Conservation (phyloP, 2,329 filamentous ascomycete species). For the Thielaviopsis populi region DNA sequence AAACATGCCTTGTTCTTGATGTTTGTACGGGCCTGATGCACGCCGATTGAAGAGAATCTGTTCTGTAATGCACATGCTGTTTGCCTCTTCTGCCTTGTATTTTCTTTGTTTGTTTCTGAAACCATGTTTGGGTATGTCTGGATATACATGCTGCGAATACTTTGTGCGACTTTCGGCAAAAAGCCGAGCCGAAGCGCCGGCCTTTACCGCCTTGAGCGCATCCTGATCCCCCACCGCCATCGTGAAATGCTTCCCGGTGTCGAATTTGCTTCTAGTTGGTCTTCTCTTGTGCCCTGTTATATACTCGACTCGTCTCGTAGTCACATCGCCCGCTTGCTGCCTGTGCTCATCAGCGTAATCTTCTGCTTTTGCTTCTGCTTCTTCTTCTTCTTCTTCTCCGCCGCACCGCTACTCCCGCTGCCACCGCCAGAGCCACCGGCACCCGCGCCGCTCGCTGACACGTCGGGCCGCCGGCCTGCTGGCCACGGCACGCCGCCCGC, state of each 20-base stretch:
- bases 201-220: background rate
- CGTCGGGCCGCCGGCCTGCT: constrained; percentile 18
- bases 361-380: constrained; percentile 50
- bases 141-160: background rate
- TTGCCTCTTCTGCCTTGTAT: background rate
- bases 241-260: background rate
- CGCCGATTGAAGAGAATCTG: too few species aligned
- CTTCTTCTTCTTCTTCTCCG: constrained; percentile 35
- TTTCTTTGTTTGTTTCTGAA: background rate
- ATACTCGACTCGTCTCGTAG: background rate
- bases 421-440: constrained; percentile 1
- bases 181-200: background rate
- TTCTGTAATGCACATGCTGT: background rate
- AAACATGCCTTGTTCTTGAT: background rate
- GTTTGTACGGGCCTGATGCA: too few species aligned
- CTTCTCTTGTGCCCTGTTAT: background rate
- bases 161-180: background rate
- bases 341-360: constrained; percentile 57
- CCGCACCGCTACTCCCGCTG: constrained; percentile 23
- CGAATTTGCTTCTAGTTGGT: background rate
- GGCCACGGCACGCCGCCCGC: constrained; percentile 16
- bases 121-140: background rate
- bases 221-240: background rate
- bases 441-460: constrained; percentile 11
- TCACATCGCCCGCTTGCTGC: constrained; percentile 35